These are phyloP conservation scores for Wickerhamiella australiensis DNA, from an alignment of 805 yeast genomes.

Conservation along the genomic window DNA sequence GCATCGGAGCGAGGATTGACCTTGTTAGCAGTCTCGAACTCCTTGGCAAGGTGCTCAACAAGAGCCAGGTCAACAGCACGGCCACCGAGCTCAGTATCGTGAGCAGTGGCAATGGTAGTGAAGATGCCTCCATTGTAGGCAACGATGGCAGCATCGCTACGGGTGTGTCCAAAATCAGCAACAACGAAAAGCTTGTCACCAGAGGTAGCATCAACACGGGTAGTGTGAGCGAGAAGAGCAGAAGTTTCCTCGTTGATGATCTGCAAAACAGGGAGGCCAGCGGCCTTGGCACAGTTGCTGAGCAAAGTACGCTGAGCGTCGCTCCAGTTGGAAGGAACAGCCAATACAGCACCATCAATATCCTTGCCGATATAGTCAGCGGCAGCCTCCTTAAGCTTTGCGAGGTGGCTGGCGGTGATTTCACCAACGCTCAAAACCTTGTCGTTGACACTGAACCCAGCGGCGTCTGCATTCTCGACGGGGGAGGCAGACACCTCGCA, in stretches of 20 bases:
- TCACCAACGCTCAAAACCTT: conserved; percentile 58
- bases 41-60: conserved; percentile 77
- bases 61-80: conserved; percentile 68
- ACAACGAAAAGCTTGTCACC: conserved; percentile 72
- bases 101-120: conserved; percentile 77
- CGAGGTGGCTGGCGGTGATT: conserved; percentile 71
- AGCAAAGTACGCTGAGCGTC: conserved; percentile 59
- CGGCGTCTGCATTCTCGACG: conserved; percentile 47
- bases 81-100: conserved; percentile 78
- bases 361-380: conserved; percentile 78
- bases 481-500: conserved; percentile 59
- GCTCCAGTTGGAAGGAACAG: conserved; percentile 82
- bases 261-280: conserved; percentile 74
- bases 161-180: conserved; percentile 91
- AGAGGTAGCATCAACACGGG: conserved; percentile 31
- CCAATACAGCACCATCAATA: conserved; percentile 71
- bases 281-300: conserved; percentile 46
- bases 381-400: conserved; percentile 74
- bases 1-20: conserved; percentile 68
- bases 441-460: conserved; percentile 45
- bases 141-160: conserved; percentile 90
- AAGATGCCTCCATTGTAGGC: conserved; percentile 89
- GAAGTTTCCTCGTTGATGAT: conserved; percentile 86
- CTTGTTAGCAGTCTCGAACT: conserved; percentile 79
- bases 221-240: conserved; percentile 72